Evolutionary conservation across 169 alveolate genomes (phyloP), one percentile per base, ranked within the genome.

Genomic region (Besnoitia besnoiti): DNA sequence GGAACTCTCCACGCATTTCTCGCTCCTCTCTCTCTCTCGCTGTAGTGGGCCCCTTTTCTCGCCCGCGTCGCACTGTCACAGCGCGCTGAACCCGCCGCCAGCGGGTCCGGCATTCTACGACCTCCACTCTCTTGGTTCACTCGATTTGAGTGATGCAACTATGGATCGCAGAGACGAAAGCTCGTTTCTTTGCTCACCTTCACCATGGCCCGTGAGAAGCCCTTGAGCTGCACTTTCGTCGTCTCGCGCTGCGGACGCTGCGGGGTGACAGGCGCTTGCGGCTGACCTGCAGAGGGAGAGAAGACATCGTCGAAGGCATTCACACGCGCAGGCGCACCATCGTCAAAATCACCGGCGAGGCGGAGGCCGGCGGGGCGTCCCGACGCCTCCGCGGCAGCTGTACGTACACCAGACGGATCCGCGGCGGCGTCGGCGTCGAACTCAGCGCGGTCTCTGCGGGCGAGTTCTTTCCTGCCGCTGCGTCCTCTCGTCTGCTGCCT

Each of bases 131-230:
- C n/a, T n/a, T n/a, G n/a, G n/a, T n/a, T n/a, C n/a, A n/a, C n/a
- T n/a, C n/a, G n/a, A n/a, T n/a, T n/a, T n/a, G n/a, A n/a, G n/a
- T n/a, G n/a, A n/a, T n/a, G n/a, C n/a, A n/a, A n/a, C n/a, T n/a
- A n/a, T n/a, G n/a, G n/a, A 51, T 51, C 21, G 12, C 62, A 51
- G 62, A 51, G 12, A 12, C 62, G 12, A 12, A 51, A 51, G 21
- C 12, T 51, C 46, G 46, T 37, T 10, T 37, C 44, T 67, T 27
- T 62, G 16, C 90, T 30, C 61, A 92, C 95, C 94, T 94, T 92
- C 73, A 88, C 94, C 95, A 91, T 92, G 8, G 96, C 91, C 55
- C 73, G 47, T 2, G 94, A 77, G 89, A 92, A 89, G 35, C 95
- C 95, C 67, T n/a, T 62, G 55, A 92, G 40, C 49, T 19, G 85